Evolutionary conservation across 83 land plant genomes (phyloP).

Genomic region (Isoetes engelmannii): DNA sequence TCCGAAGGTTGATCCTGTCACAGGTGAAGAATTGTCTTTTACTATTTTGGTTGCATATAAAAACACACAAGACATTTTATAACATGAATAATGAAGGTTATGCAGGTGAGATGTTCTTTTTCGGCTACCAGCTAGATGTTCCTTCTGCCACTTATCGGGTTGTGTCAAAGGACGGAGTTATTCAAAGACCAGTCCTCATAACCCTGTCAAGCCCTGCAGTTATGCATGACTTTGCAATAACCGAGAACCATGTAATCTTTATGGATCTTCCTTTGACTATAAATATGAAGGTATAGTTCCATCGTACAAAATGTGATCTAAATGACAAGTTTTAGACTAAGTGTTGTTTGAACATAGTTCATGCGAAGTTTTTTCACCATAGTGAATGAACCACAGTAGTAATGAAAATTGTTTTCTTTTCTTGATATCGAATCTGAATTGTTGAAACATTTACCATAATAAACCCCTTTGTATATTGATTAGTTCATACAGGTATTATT

Average conservation of each 20-base stretch:
- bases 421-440: background rate
- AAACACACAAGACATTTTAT: background rate
- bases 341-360: background rate
- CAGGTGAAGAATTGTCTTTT: slow-evolving; percentile 39
- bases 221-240: slow-evolving; percentile 53
- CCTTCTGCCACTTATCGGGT: slow-evolving; percentile 15
- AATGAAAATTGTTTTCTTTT: background rate
- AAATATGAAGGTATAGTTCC: slow-evolving; percentile 8
- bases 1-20: slow-evolving; percentile 86
- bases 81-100: background rate
- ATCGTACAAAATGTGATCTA: too few relatives aligned
- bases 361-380: background rate
- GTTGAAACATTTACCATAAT: background rate
- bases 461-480: slow-evolving; percentile 27
- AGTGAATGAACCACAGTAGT: background rate
- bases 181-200: slow-evolving; percentile 27
- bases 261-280: slow-evolving; percentile 21
- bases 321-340: background rate
- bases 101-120: slow-evolving; percentile 28
- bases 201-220: slow-evolving; percentile 30
- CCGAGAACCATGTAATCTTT: slow-evolving; percentile 39
- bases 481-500: too few relatives aligned
- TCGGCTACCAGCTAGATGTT: slow-evolving; percentile 4
- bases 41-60: background rate
- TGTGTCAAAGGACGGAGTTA: slow-evolving; percentile 21